Evolutionary conservation across 495 filamentous ascomycete genomes (phyloP).

Genomic region (Penicillium cosmopolitanum): DNA sequence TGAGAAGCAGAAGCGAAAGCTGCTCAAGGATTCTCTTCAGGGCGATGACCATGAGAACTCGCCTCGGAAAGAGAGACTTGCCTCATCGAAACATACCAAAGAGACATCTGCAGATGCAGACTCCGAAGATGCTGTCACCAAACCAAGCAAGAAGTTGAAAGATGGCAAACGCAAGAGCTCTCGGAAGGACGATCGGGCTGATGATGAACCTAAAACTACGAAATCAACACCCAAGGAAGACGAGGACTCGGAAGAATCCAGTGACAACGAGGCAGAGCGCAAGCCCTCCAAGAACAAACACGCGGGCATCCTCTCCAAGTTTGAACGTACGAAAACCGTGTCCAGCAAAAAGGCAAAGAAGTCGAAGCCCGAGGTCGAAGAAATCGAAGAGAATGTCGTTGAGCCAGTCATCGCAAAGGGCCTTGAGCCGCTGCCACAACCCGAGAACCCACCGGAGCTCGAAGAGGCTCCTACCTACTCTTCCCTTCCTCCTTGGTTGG

Average conservation of each 20-base stretch:
- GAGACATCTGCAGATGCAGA: constrained; percentile 28
- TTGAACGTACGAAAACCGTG: constrained; percentile 43
- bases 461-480: constrained; percentile 51
- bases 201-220: constrained; percentile 28
- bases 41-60: constrained; percentile 25
- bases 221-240: constrained; percentile 14
- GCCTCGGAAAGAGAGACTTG: constrained; percentile 34
- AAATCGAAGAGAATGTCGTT: constrained; percentile 18
- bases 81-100: constrained; percentile 33
- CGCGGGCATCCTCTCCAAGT: constrained; percentile 49
- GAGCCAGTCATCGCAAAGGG: constrained; percentile 61
- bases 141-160: constrained; percentile 36
- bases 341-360: constrained; percentile 35
- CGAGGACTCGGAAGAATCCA: constrained; percentile 10
- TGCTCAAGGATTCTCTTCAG: constrained; percentile 20
- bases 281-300: constrained; percentile 41
- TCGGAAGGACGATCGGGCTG: constrained; percentile 13
- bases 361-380: constrained; percentile 27
- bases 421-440: constrained; percentile 78
- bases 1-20: constrained; percentile 37
- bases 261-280: constrained; percentile 15
- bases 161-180: constrained; percentile 31
- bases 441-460: constrained; percentile 59
- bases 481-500: constrained; percentile 68
- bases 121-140: constrained; percentile 18